phyloP scores from a whole-genome alignment of 192 early-diverging fungal species.

The Coemansia interrupta region DNA sequence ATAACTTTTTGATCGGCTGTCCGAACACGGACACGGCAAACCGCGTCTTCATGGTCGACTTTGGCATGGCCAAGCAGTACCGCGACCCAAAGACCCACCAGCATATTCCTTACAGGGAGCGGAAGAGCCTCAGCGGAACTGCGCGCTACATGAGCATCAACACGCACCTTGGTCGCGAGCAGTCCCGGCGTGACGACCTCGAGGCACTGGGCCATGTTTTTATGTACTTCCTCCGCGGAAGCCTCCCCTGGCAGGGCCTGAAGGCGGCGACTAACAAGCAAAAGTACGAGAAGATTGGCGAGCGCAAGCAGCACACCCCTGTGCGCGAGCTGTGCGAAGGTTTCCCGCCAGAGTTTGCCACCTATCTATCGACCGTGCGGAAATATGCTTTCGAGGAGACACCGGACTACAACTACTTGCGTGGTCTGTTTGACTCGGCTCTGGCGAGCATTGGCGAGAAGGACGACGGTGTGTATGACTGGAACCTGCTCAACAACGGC shows the following conservation, averaged over 20 bases:
- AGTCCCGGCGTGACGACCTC: constrained; percentile 95
- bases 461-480: constrained; percentile 95
- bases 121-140: constrained; percentile 90
- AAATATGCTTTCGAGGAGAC: constrained; percentile 92
- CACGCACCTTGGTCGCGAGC: constrained; percentile 95
- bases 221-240: constrained; percentile 94
- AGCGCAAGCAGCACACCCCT: constrained; percentile 89
- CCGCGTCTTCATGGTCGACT: constrained; percentile 88
- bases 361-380: constrained; percentile 85
- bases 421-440: constrained; percentile 79
- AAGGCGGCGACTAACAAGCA: constrained; percentile 98
- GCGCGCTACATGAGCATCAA: constrained; percentile 99
- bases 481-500: constrained; percentile 63
- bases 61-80: constrained; percentile 98
- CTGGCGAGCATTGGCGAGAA: constrained; percentile 63
- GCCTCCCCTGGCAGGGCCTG: constrained; percentile 95
- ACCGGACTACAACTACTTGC: constrained; percentile 94
- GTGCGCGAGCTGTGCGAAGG: constrained; percentile 89
- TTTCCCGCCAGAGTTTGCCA: constrained; percentile 90
- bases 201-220: constrained; percentile 98
- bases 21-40: constrained; percentile 59
- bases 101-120: constrained; percentile 97
- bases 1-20: constrained; percentile 94
- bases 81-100: constrained; percentile 92
- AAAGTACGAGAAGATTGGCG: constrained; percentile 99